These are phyloP conservation scores for Mycena maculata DNA, from an alignment of 768 basidiomycete species.

Conservation along the genomic window DNA sequence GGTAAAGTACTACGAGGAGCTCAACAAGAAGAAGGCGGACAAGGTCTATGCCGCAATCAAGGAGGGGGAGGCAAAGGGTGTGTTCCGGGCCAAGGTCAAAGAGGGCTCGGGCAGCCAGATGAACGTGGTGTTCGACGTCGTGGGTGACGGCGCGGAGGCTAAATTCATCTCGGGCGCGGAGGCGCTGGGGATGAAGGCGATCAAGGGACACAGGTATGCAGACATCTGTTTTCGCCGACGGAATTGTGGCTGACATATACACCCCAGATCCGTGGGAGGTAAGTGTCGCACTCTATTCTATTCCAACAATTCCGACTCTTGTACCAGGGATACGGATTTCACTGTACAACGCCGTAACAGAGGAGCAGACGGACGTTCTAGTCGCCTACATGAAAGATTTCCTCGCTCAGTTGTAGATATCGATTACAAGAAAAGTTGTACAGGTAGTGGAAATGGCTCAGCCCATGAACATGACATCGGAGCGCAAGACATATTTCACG, in stretches of 20 bases:
- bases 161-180: constrained; percentile 87
- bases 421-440: background rate
- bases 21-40: constrained; percentile 79
- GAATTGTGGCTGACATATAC: constrained; percentile 10
- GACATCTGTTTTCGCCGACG: constrained; percentile 28
- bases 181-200: constrained; percentile 79
- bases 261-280: constrained; percentile 34
- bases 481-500: constrained; percentile 78
- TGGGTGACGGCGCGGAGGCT: constrained; percentile 78
- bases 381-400: constrained; percentile 72
- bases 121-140: constrained; percentile 90
- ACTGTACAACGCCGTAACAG: constrained; percentile 89
- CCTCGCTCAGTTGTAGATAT: constrained; percentile 37
- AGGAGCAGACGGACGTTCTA: constrained; percentile 74
- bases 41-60: constrained; percentile 81
- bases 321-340: constrained; percentile 79
- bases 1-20: constrained; percentile 68
- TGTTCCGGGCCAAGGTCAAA: constrained; percentile 78
- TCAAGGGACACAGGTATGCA: constrained; percentile 95
- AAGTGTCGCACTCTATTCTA: background rate
- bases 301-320: background rate
- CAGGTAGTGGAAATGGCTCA: background rate
- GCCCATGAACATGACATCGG: constrained; percentile 74
- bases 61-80: constrained; percentile 76
- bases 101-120: constrained; percentile 89